Percentiles rank a stretch among this genome's conserved stretches.
Conservation (phyloP, 2,329 filamentous ascomycete genomes). For the Rhynchosporium graminicola region DNA sequence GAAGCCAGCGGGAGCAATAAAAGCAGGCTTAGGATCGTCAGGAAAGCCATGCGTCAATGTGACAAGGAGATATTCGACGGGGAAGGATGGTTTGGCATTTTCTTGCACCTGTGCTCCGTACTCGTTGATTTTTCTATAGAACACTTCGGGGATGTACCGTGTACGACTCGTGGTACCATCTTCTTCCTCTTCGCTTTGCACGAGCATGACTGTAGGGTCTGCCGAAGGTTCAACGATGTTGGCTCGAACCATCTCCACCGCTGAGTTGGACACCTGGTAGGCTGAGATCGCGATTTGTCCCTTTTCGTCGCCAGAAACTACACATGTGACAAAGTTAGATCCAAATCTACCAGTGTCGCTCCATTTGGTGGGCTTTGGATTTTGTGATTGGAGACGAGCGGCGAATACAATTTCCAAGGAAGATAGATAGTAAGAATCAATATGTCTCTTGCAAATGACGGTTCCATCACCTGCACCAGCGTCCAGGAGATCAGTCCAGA, state of each 20-base stretch:
- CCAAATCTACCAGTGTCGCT: conserved; percentile 92
- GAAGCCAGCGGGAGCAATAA: conserved; percentile 68
- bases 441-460: conserved; percentile 92
- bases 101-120: conserved; percentile 96
- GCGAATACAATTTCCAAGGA: conserved; percentile 92
- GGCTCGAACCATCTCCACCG: conserved; percentile 94
- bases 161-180: conserved; percentile 67
- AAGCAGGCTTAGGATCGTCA: conserved; percentile 73
- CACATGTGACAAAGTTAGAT: conserved; percentile 95
- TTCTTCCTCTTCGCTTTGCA: conserved; percentile 87
- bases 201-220: conserved; percentile 90
- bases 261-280: conserved; percentile 93
- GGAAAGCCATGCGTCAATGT: conserved; percentile 97
- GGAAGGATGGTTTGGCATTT: conserved; percentile 94
- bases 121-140: conserved; percentile 93
- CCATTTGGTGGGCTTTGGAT: conserved; percentile 93
- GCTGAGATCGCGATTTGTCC: conserved; percentile 86
- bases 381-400: conserved; percentile 80
- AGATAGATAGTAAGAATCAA: conserved; percentile 87
- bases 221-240: conserved; percentile 95
- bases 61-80: conserved; percentile 93
- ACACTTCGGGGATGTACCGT: conserved; percentile 95
- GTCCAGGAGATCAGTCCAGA: conserved; percentile 91
- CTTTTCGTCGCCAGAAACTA: conserved; percentile 88
- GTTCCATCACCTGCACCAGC: conserved; percentile 78